phyloP scores from a whole-genome alignment of 1,284 basidiomycete species.

The Cystobasidiaceae sp. region DNA sequence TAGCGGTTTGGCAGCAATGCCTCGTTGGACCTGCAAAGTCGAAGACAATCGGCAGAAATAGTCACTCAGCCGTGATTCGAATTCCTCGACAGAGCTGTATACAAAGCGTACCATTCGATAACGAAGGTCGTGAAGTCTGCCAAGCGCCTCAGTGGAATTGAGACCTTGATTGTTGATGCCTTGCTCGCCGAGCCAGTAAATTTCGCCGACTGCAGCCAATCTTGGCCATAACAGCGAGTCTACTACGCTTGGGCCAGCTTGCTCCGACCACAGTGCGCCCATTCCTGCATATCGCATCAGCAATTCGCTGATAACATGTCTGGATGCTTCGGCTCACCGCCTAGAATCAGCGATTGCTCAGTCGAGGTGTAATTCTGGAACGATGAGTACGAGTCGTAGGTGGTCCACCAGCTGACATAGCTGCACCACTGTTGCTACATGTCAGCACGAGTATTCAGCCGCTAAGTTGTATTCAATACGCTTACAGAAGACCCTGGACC shows the following conservation, averaged over 20 bases:
- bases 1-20: constrained; percentile 62
- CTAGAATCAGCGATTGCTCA: neutral
- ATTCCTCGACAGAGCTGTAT: neutral
- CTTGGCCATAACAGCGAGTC: constrained; percentile 72
- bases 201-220: constrained; percentile 68
- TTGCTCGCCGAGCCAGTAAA: constrained; percentile 69
- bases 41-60: constrained; percentile 25
- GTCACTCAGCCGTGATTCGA: too few species aligned
- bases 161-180: constrained; percentile 38
- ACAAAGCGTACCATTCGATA: constrained; percentile 45
- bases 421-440: constrained; percentile 2
- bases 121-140: constrained; percentile 66
- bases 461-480: neutral
- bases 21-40: constrained; percentile 57
- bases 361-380: neutral
- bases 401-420: constrained; percentile 13
- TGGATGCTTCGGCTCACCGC: neutral
- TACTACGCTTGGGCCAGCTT: constrained; percentile 63
- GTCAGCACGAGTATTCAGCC: neutral
- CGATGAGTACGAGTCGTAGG: neutral
- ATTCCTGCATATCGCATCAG: constrained; percentile 50
- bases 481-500: constrained; percentile 46
- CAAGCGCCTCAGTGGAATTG: constrained; percentile 57
- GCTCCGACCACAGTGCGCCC: constrained; percentile 72
- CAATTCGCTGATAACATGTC: neutral